A percentile compares a stretch with the other conserved stretches of the same genome.
phyloP scores from a whole-genome alignment of 148 eudicot genomes.

The Gaultheria prostrata region DNA sequence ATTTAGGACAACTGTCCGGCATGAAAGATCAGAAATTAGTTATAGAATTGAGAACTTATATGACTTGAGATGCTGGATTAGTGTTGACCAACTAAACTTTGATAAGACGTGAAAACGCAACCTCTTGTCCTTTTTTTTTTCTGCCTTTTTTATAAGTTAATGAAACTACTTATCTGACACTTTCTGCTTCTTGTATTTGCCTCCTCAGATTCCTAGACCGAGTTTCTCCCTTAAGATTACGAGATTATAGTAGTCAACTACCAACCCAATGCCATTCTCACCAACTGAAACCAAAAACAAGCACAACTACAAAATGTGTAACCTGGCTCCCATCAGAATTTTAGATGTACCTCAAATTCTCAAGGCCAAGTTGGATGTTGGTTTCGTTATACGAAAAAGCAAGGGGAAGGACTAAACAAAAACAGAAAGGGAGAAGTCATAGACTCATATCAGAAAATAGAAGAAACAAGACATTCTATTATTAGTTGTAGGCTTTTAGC shows the following conservation, averaged over 20 bases:
- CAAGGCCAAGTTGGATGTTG: not conserved
- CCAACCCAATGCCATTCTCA: not conserved
- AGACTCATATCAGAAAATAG: not conserved
- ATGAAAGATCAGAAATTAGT: not conserved
- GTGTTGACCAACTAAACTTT: not conserved
- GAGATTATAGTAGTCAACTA: not conserved
- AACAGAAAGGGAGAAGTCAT: not conserved
- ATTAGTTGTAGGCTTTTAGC: not conserved
- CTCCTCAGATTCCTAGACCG: not conserved
- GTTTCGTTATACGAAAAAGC: not conserved
- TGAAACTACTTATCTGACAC: not conserved
- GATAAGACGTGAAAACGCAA: not conserved
- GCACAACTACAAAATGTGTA: not conserved
- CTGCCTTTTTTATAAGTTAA: not conserved
- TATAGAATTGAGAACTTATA: not conserved
- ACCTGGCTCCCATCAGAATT: not conserved
- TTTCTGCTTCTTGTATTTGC: conserved; percentile 4
- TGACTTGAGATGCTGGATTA: not conserved
- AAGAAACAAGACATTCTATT: not conserved
- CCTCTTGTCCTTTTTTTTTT: not conserved
- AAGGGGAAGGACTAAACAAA: not conserved
- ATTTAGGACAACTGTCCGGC: not conserved
- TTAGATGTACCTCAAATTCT: not conserved
- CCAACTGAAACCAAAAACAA: not conserved
- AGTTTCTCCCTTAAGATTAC: not conserved